Percentiles rank a stretch among this genome's conserved stretches.
Evolutionary conservation across 2,329 filamentous ascomycete genomes (phyloP).

Genomic region (Xylaria sp.): DNA sequence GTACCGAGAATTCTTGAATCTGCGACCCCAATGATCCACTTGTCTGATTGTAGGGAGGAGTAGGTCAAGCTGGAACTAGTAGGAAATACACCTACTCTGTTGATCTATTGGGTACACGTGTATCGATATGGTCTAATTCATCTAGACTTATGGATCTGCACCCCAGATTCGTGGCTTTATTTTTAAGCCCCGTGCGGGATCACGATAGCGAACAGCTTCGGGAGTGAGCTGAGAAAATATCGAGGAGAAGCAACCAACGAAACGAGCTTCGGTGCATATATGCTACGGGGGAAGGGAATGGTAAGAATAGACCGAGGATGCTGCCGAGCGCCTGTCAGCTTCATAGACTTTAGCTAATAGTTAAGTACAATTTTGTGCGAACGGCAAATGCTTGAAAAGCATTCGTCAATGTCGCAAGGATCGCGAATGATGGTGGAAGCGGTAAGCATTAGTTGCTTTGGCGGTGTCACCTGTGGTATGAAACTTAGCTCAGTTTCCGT

Average conservation of each 20-base stretch:
- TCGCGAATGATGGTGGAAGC: slow-evolving; percentile 29
- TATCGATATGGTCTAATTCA: slow-evolving; percentile 19
- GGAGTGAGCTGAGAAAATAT: slow-evolving; percentile 6
- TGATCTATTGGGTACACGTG: slow-evolving; percentile 30
- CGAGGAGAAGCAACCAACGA: neutral
- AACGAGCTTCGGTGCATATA: neutral
- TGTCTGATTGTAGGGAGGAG: neutral
- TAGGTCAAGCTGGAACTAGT: neutral
- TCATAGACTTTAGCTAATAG: slow-evolving; percentile 36
- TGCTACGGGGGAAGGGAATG: slow-evolving; percentile 5
- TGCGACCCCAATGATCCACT: neutral
- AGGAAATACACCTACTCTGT: neutral
- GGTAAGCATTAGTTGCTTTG: slow-evolving; percentile 22
- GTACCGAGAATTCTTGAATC: slow-evolving; percentile 1
- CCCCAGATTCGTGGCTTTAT: slow-evolving; percentile 29
- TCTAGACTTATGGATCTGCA: slow-evolving; percentile 18
- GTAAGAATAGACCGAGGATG: slow-evolving; percentile 14
- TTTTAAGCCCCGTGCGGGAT: slow-evolving; percentile 6
- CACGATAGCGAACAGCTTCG: neutral
- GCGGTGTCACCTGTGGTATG: slow-evolving; percentile 9
- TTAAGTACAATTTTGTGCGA: slow-evolving; percentile 30
- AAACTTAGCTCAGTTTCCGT: slow-evolving; percentile 16
- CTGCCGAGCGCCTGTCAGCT: slow-evolving; percentile 13
- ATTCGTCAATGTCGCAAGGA: slow-evolving; percentile 30
- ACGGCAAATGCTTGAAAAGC: slow-evolving; percentile 11